Evolutionary conservation across 2,329 filamentous ascomycete genomes (phyloP).

Genomic region (Macrophomina phaseolina): DNA sequence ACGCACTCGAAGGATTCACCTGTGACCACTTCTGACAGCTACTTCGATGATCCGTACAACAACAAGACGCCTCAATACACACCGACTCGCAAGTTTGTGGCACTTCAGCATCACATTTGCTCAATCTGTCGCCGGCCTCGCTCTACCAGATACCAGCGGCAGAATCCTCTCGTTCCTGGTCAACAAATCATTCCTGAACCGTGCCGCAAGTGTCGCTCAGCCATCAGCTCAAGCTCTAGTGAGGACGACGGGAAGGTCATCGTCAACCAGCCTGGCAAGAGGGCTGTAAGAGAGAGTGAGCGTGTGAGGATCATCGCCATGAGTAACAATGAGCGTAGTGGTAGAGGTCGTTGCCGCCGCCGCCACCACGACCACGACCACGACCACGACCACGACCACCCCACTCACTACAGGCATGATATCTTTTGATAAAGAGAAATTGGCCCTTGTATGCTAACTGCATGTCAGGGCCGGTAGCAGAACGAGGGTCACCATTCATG

Average conservation of each 20-base stretch:
- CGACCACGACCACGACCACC: too few species aligned
- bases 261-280: constrained; percentile 19
- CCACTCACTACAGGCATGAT: constrained; percentile 31
- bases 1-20: constrained; percentile 12
- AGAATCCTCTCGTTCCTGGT: constrained; percentile 43
- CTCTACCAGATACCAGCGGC: constrained; percentile 42
- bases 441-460: not conserved
- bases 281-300: constrained; percentile 27
- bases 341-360: constrained; percentile 33
- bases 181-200: constrained; percentile 34
- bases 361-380: too few species aligned
- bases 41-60: constrained; percentile 26
- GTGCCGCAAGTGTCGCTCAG: constrained; percentile 38
- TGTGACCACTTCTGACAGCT: not conserved
- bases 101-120: constrained; percentile 41
- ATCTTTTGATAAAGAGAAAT: not conserved
- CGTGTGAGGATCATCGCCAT: constrained; percentile 28
- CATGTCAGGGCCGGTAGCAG: constrained; percentile 27
- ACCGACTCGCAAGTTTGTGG: not conserved
- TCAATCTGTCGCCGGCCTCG: constrained; percentile 41
- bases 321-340: constrained; percentile 32
- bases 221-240: constrained; percentile 36
- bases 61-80: constrained; percentile 30
- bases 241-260: constrained; percentile 26
- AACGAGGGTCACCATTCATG: constrained; percentile 11